Conservation (phyloP, 2,329 filamentous ascomycete genomes). For the Aplosporella prunicola region DNA sequence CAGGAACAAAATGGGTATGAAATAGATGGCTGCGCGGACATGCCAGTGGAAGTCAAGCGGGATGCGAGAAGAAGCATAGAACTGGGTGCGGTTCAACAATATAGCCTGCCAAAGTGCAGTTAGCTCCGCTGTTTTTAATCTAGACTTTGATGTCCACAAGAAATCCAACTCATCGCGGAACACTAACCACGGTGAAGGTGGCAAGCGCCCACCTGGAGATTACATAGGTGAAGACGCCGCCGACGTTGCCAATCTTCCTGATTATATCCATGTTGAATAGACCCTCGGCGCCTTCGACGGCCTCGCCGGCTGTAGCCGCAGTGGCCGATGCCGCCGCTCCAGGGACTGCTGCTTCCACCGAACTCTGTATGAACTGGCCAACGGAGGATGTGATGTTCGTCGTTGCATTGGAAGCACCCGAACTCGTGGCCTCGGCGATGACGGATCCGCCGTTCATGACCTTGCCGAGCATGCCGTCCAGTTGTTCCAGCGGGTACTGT, state of each 20-base stretch:
- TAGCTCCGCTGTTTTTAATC: not conserved
- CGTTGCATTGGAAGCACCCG: constrained; percentile 15
- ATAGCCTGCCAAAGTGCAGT: constrained; percentile 56
- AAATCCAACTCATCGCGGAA: not conserved
- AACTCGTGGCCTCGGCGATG: constrained; percentile 48
- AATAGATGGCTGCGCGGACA: constrained; percentile 58
- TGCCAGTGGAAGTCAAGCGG: constrained; percentile 68
- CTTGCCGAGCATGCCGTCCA: constrained; percentile 10
- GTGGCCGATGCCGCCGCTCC: constrained; percentile 29
- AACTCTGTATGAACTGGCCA: constrained; percentile 33
- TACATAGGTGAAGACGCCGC: constrained; percentile 80
- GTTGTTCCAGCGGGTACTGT: constrained; percentile 8
- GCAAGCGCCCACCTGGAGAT: constrained; percentile 87
- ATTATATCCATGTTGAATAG: constrained; percentile 20
- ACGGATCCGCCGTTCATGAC: constrained; percentile 41
- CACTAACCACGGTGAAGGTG: constrained; percentile 64
- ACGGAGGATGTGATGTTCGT: constrained; percentile 29
- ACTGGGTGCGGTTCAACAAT: constrained; percentile 80
- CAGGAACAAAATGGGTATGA: constrained; percentile 62
- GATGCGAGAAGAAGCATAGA: constrained; percentile 82
- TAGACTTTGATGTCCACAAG: not conserved
- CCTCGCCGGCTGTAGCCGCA: constrained; percentile 20
- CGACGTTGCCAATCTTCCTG: constrained; percentile 56
- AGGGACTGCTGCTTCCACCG: constrained; percentile 33
- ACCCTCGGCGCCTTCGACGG: constrained; percentile 29